Conservation (phyloP, 163 green algal genomes). For the Chlorella variabilis region DNA sequence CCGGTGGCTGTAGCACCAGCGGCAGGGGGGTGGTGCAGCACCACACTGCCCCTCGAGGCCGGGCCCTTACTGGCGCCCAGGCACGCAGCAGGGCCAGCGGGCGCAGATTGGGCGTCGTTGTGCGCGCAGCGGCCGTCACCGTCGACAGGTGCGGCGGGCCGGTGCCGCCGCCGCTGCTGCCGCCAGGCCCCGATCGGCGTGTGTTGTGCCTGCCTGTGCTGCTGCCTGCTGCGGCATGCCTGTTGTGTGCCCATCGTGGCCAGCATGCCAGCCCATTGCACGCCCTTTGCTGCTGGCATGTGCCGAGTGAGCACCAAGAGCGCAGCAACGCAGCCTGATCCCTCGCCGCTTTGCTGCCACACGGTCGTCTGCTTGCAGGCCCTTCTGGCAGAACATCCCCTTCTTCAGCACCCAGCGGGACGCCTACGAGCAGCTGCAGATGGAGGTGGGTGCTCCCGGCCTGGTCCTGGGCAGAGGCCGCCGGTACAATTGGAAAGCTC, state of each 20-base stretch:
- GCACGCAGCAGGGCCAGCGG: neutral
- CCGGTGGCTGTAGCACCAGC: neutral
- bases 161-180: too few species aligned
- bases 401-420: constrained; percentile 28
- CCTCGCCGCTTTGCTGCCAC: too few species aligned
- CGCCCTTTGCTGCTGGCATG: too few species aligned
- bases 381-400: constrained; percentile 22
- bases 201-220: neutral
- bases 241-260: too few species aligned
- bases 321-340: too few species aligned
- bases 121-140: constrained; percentile 1
- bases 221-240: too few species aligned
- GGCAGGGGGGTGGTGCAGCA: neutral
- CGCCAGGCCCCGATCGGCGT: too few species aligned
- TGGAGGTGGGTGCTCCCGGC: constrained; percentile 61
- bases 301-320: too few species aligned
- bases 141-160: neutral
- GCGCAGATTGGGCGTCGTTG: neutral
- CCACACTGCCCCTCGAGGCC: neutral
- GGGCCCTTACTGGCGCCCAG: neutral
- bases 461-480: too few species aligned
- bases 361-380: constrained; percentile 6
- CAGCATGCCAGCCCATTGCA: too few species aligned
- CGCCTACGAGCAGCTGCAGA: constrained; percentile 64
- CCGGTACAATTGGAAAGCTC: too few species aligned